Evolutionary conservation across 1,284 basidiomycete genomes (phyloP).

Genomic region (Apiotrichum sp.): DNA sequence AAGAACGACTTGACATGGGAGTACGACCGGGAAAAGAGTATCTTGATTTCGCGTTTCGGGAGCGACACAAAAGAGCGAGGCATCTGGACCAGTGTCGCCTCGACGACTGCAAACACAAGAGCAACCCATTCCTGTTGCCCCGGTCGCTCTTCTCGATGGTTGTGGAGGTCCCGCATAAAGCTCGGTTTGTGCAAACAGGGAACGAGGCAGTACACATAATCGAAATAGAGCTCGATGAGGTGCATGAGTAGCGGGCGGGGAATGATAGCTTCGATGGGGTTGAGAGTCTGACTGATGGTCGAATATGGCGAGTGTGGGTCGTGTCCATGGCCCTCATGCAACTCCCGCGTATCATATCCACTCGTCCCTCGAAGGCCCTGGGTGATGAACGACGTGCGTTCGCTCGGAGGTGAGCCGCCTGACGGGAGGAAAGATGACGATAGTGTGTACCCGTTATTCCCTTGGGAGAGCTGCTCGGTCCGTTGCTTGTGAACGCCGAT

Average conservation of each 20-base stretch:
- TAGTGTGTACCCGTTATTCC: neutral
- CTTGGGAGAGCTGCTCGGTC: neutral
- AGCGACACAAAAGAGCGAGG: constrained; percentile 33
- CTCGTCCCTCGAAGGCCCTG: too few relatives aligned
- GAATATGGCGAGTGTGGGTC: neutral
- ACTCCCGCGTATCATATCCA: neutral
- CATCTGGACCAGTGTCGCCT: constrained; percentile 62
- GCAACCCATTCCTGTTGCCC: constrained; percentile 63
- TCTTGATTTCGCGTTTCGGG: constrained; percentile 30
- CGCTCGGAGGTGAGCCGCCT: neutral
- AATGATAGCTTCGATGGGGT: constrained; percentile 39
- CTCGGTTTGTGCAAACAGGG: constrained; percentile 58
- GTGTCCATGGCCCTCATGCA: neutral
- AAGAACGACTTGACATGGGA: constrained; percentile 11
- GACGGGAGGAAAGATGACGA: neutral
- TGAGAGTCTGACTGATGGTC: constrained; percentile 6
- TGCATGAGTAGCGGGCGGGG: constrained; percentile 31
- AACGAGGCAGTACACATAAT: constrained; percentile 76
- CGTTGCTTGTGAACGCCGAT: constrained; percentile 4
- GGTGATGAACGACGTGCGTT: neutral
- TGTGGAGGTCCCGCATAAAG: constrained; percentile 74
- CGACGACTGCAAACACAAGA: constrained; percentile 74
- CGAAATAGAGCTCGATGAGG: constrained; percentile 77
- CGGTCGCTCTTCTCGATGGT: constrained; percentile 72
- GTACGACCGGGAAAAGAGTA: constrained; percentile 22